Evolutionary conservation across 78 protist species (phyloP).

Genomic region (Chrysochromulina tobinii): DNA sequence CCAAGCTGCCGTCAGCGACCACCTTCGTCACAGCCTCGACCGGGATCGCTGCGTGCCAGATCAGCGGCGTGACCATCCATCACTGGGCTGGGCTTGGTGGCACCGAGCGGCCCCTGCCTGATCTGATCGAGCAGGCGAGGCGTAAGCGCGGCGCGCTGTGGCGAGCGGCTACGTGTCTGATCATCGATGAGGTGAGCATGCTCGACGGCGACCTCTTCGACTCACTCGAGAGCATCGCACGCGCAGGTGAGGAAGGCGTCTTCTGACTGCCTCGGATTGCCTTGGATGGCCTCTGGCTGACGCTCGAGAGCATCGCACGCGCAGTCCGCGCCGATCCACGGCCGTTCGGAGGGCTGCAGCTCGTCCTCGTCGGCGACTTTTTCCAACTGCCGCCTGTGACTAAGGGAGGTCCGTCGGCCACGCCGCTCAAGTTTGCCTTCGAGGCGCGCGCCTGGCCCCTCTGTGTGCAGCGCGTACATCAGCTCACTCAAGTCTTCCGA

Average conservation of each 20-base stretch:
- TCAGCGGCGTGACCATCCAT: constrained; percentile 87
- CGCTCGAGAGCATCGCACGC: constrained; percentile 61
- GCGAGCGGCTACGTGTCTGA: constrained; percentile 51
- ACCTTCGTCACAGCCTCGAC: constrained; percentile 51
- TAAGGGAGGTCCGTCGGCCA: neutral
- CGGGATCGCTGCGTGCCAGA: constrained; percentile 80
- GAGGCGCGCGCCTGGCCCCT: neutral
- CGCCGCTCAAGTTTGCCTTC: constrained; percentile 14
- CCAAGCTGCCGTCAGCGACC: constrained; percentile 19
- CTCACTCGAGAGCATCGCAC: constrained; percentile 61
- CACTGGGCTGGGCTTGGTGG: constrained; percentile 59
- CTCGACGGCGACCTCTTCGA: constrained; percentile 61
- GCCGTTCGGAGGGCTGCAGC: constrained; percentile 88
- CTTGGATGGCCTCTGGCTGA: neutral
- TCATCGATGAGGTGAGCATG: constrained; percentile 91
- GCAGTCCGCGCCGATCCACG: neutral
- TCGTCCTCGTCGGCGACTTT: constrained; percentile 79
- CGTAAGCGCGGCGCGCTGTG: constrained; percentile 43
- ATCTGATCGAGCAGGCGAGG: neutral
- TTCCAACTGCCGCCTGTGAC: constrained; percentile 51
- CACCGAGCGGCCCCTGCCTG: neutral
- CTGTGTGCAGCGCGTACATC: neutral
- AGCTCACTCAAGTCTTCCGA: neutral
- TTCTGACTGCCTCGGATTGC: too few species aligned
- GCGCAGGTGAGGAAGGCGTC: neutral